phyloP scores from a whole-genome alignment of 805 yeast genomes.

The Cyberlindnera amylophila region DNA sequence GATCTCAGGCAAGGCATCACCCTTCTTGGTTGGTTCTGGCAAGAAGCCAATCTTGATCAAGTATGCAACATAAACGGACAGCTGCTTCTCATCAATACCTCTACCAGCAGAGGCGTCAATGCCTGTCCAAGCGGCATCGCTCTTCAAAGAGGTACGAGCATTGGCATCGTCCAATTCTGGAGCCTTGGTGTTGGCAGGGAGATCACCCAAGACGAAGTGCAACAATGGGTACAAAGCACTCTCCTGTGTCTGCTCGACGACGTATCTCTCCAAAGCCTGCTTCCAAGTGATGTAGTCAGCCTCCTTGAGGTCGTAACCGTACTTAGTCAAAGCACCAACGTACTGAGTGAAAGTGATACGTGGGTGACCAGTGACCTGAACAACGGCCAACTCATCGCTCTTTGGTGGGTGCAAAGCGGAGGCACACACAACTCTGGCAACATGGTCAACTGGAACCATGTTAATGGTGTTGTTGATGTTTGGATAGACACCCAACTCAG shows the following conservation, averaged over 20 bases:
- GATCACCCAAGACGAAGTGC: conserved; percentile 89
- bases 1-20: conserved; percentile 54
- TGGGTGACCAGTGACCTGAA: conserved; percentile 98
- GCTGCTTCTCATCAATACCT: conserved; percentile 65
- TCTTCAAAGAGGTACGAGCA: conserved; percentile 63
- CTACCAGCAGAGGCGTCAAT: conserved; percentile 63
- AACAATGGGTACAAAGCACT: conserved; percentile 89
- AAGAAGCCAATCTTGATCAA: conserved; percentile 77
- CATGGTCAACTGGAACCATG: conserved; percentile 98
- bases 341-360: conserved; percentile 77
- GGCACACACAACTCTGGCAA: conserved; percentile 86
- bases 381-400: conserved; percentile 55
- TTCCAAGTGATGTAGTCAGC: conserved; percentile 81
- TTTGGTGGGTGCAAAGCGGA: conserved; percentile 74
- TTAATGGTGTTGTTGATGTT: conserved; percentile 84
- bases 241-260: conserved; percentile 68
- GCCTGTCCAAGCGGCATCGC: conserved; percentile 61
- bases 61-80: conserved; percentile 79
- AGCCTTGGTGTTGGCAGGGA: conserved; percentile 88
- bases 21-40: conserved; percentile 51
- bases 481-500: conserved; percentile 82
- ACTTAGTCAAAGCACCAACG: conserved; percentile 57
- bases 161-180: conserved; percentile 91
- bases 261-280: conserved; percentile 66
- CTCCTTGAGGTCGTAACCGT: conserved; percentile 66